phyloP scores from a whole-genome alignment of 2,329 filamentous ascomycete species.

The Fusarium clavum region DNA sequence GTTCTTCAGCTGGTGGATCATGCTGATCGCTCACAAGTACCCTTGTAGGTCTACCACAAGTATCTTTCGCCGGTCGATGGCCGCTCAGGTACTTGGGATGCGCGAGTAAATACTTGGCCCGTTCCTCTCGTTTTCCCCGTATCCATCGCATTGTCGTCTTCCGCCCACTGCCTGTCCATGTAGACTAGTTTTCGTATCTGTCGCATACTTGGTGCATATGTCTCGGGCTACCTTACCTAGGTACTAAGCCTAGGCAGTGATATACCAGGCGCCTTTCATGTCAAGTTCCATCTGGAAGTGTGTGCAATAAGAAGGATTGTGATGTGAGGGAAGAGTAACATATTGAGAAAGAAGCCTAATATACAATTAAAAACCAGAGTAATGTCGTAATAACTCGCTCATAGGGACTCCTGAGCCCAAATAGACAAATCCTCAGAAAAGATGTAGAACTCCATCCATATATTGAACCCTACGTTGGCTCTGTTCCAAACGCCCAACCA shows the following conservation, averaged over 20 bases:
- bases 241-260: background rate
- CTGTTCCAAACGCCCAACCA: slow-evolving; percentile 19
- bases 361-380: slow-evolving; percentile 23
- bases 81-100: background rate
- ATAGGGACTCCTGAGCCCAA: slow-evolving; percentile 1
- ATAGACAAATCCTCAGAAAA: slow-evolving; percentile 14
- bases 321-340: slow-evolving; percentile 1
- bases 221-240: background rate
- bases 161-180: background rate
- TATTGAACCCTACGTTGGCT: slow-evolving; percentile 23
- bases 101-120: slow-evolving; percentile 4
- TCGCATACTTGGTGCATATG: background rate
- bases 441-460: slow-evolving; percentile 27
- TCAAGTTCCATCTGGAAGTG: background rate
- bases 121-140: slow-evolving; percentile 32
- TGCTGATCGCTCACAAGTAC: slow-evolving; percentile 19
- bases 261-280: background rate
- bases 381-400: slow-evolving; percentile 10
- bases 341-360: slow-evolving; percentile 17
- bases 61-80: background rate
- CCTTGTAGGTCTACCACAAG: background rate
- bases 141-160: slow-evolving; percentile 30
- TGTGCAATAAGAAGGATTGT: background rate
- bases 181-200: background rate
- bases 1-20: slow-evolving; percentile 4